phyloP scores from a whole-genome alignment of 139 green algal species.

The Astrephomene gubernaculifera region DNA sequence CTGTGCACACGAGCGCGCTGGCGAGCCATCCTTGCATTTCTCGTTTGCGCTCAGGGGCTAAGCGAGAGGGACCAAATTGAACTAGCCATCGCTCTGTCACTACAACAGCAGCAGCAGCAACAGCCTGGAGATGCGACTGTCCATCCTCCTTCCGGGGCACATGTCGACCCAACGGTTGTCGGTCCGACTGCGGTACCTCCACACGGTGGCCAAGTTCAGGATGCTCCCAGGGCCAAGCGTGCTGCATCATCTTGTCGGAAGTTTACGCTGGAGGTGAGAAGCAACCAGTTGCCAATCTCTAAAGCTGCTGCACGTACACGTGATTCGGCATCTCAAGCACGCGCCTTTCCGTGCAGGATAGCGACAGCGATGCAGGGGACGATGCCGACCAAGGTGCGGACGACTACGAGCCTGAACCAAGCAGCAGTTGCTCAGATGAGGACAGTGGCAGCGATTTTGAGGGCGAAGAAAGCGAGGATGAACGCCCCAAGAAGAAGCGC shows the following conservation, averaged over 20 bases:
- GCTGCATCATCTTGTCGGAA: not conserved
- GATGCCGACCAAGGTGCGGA: not conserved
- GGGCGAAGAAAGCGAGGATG: conserved; percentile 26
- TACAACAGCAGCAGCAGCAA: not conserved
- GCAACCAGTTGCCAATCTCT: not conserved
- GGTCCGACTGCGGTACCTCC: not conserved
- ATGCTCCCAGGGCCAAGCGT: not conserved
- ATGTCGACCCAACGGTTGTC: not conserved
- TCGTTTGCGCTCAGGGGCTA: not conserved
- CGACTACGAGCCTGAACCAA: not conserved
- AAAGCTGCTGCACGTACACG: not conserved
- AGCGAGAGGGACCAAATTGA: conserved; percentile 28
- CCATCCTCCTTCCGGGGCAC: not conserved
- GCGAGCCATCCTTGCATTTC: too few species aligned
- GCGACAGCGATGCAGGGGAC: not conserved
- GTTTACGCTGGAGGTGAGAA: not conserved
- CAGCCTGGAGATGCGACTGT: not conserved
- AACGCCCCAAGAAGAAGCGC: conserved; percentile 19
- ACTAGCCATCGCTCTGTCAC: not conserved
- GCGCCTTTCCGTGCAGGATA: not conserved
- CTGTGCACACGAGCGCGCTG: too few species aligned
- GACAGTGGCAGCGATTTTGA: conserved; percentile 13
- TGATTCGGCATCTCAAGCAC: not conserved
- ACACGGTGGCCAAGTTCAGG: not conserved
- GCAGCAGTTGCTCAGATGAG: not conserved